Evolutionary conservation across 2,329 filamentous ascomycete genomes (phyloP), one percentile per base, ranked within the genome.

Genomic region (Dactylellina parvicollis): DNA sequence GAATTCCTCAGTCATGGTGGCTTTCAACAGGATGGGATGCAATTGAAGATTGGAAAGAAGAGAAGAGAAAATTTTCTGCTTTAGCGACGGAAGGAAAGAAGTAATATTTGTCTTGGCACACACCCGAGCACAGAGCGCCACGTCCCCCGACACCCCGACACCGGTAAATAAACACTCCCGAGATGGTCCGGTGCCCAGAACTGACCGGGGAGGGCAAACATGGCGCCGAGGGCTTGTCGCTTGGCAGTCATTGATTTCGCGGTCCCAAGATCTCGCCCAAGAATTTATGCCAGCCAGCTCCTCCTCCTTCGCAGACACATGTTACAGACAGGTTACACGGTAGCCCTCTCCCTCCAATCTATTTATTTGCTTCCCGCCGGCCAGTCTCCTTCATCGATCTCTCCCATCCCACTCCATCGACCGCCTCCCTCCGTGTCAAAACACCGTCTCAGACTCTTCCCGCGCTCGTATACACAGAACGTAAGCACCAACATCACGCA

Each of bases 151-250:
- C 4, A 42, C 4, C 7, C 9, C 7, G 16, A 4, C 40, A 14
- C 40, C n/a, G n/a, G 44, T 4, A 36, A 22, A 28, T n/a, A n/a
- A n/a, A n/a, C n/a, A n/a, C n/a, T n/a, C 28, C 46, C n/a, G 14
- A n/a, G 18, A 1, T 30, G 32, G 16, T n/a, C 42, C 42, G 24
- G 57, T 50, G 57, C 42, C 57, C 57, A 26, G 44, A 28, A 42
- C 20, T 12, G 61, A 50, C 61, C 52, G 54, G 52, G 52, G 28
- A 38, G 22, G 44, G 61, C 50, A 47, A 42, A 65, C 40, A 49
- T 55, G 66, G 66, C 66, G 66, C 66, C 66, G 66, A 71, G 66
- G 50, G 55, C 46, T 71, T 61, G 66, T 52, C 18, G 42, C 66
- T 71, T 71, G 66, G 66, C 66, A 28, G 55, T 12, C 22, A 26